A percentile compares a stretch with the other conserved stretches of the same genome.
Evolutionary conservation across 108 stramenopile species (phyloP).

Genomic region (Cyclotella kingstonii): DNA sequence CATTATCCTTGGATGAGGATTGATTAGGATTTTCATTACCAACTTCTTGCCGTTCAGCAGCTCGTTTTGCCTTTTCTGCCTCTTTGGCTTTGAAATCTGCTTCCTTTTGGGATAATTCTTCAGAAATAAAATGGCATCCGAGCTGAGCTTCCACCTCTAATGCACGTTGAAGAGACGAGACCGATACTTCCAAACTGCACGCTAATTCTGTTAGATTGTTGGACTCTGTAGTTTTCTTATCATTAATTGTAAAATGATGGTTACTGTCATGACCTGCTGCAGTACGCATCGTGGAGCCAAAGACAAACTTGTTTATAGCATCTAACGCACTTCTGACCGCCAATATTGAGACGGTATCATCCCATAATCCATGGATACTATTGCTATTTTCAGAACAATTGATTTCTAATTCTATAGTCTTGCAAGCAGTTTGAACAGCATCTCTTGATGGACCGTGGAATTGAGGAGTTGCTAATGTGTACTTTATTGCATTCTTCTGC

Average conservation of each 20-base stretch:
- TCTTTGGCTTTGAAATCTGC: slow-evolving; percentile 50
- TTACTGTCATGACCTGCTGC: neutral
- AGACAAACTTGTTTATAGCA: slow-evolving; percentile 7
- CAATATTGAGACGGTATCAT: slow-evolving; percentile 42
- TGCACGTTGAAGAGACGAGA: slow-evolving; percentile 10
- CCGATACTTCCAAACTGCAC: slow-evolving; percentile 10
- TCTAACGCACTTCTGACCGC: slow-evolving; percentile 9
- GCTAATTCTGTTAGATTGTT: slow-evolving; percentile 22
- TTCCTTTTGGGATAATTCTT: slow-evolving; percentile 36
- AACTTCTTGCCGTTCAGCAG: slow-evolving; percentile 12
- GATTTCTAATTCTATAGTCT: slow-evolving; percentile 57
- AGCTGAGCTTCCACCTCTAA: slow-evolving; percentile 35
- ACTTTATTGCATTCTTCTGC: slow-evolving; percentile 13
- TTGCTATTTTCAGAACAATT: slow-evolving; percentile 45
- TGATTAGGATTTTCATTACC: neutral
- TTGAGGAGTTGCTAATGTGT: slow-evolving; percentile 40
- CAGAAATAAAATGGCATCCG: slow-evolving; percentile 20
- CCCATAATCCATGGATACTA: slow-evolving; percentile 7
- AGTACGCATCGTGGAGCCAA: slow-evolving; percentile 12
- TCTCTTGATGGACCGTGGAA: slow-evolving; percentile 56
- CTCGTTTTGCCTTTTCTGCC: slow-evolving; percentile 52
- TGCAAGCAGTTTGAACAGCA: slow-evolving; percentile 23
- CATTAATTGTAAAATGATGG: neutral
- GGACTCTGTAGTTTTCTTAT: neutral
- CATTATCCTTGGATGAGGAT: slow-evolving; percentile 24